Conservation (phyloP, 139 green algal species). For the Pseudopediastrum boryanum region DNA sequence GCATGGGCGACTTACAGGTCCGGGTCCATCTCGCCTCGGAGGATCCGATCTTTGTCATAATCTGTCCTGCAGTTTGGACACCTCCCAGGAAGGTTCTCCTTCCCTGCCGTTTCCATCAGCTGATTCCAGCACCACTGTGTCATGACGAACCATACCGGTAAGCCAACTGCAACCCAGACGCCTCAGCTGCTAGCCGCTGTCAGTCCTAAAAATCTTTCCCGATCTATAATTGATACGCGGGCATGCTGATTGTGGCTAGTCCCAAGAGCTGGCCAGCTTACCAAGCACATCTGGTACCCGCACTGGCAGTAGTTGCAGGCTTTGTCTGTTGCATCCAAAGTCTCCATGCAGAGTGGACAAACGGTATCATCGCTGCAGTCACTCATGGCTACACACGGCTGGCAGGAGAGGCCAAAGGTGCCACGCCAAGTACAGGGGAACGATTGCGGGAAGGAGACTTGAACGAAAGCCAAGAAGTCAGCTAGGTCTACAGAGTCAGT, state of each 20-base stretch:
- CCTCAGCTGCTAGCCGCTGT: not conserved
- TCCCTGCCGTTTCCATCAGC: conserved; percentile 82
- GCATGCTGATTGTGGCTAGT: not conserved
- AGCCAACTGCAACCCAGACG: not conserved
- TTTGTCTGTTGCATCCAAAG: conserved; percentile 84
- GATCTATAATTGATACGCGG: conserved; percentile 2
- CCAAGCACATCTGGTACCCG: conserved; percentile 69
- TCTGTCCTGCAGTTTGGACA: conserved; percentile 84
- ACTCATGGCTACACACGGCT: no score
- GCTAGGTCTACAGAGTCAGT: no score
- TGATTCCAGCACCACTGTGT: conserved; percentile 65
- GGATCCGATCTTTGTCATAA: conserved; percentile 81
- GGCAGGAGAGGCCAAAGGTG: no score
- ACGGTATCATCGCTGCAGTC: conserved; percentile 42
- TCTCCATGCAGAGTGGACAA: conserved; percentile 82
- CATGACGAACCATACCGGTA: not conserved
- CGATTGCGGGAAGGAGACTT: no score
- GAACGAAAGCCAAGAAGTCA: no score
- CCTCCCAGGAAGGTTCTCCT: conserved; percentile 64
- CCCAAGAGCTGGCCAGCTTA: not conserved
- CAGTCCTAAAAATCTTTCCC: not conserved
- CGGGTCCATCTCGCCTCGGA: conserved; percentile 41
- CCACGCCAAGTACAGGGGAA: no score
- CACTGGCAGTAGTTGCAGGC: conserved; percentile 79
- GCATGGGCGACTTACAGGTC: conserved; percentile 5